These are phyloP conservation scores for Cucumis hystrix DNA, from an alignment of 306 rosid genomes.

Conservation along the genomic window DNA sequence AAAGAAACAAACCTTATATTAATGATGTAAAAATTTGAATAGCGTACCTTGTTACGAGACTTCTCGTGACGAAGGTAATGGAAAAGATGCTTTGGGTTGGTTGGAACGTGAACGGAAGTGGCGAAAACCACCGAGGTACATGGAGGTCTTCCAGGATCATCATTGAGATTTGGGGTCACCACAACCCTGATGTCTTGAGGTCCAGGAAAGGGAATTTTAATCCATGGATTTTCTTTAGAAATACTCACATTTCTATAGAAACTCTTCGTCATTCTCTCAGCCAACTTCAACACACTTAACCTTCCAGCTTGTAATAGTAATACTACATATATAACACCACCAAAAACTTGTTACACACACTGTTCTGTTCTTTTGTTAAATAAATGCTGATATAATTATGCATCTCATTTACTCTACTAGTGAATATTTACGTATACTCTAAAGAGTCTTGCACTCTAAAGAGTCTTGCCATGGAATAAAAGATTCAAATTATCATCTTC, in stretches of 20 bases:
- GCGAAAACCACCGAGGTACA: constrained; percentile 85
- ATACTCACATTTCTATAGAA: constrained; percentile 84
- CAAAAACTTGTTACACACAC: neutral
- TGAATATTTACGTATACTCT: too few species aligned
- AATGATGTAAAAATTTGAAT: neutral
- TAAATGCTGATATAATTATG: too few species aligned
- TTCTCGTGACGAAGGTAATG: constrained; percentile 88
- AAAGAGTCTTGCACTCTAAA: too few species aligned
- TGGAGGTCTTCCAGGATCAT: constrained; percentile 89
- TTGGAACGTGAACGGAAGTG: constrained; percentile 86
- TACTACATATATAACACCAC: constrained; percentile 17
- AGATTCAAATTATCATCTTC: too few species aligned
- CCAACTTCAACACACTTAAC: constrained; percentile 76
- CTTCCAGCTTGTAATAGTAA: constrained; percentile 84
- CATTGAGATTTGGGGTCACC: constrained; percentile 82
- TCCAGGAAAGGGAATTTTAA: constrained; percentile 66
- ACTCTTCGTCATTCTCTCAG: constrained; percentile 89
- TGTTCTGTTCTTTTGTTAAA: too few species aligned
- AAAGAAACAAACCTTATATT: neutral
- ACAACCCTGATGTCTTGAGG: constrained; percentile 84
- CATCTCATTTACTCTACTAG: too few species aligned
- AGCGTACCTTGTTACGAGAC: constrained; percentile 62
- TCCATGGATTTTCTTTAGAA: constrained; percentile 81
- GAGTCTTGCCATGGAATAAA: too few species aligned
- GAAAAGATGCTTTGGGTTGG: constrained; percentile 58